Evolutionary conservation across 2,329 filamentous ascomycete genomes (phyloP), one percentile per base, ranked within the genome.

Genomic region (Microcera coccophila): DNA sequence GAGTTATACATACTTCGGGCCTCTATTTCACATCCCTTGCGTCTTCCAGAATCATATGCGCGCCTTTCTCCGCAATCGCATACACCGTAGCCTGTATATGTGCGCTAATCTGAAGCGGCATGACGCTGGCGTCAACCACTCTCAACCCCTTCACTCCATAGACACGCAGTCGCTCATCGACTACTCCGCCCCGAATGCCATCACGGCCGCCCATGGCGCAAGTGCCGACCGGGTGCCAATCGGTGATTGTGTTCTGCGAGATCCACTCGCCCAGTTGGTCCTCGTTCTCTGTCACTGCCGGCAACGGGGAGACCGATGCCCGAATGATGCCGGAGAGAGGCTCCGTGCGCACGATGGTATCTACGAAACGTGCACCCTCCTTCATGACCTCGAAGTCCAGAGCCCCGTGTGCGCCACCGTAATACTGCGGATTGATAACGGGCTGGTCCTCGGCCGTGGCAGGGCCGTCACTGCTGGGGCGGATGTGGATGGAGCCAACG

Each of bases 401-500:
- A 9, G 61, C 48, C 0, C 73, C 73, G 17, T 64, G 53, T 0
- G 50, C 22, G 1, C 68, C 69, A 2, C 50, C 37, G 31, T 69
- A 74, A 45, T 73, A 74, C 4, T 54, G 52, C 0, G 72, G 70
- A 22, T 75, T 61, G 24, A 75, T 73, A 11, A 56, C 20, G 0
- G 66, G 67, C 10, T 37, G 57, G 42, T 39, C 59, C n/a, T 55
- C 58, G 35, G 19, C 61, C 29, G 16, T 52, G 33, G 10, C 39
- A 11, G 39, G 36, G 12, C 41, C 41, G 12, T 49, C 39, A 5
- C 26, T 19, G 21, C 32, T 39, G 2, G 60, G 49, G 3, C 44
- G 57, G 38, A 77, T 67, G 45, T 78, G 75, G 9, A 78, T 62
- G 2, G 63, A 69, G 0, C 75, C 75, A 3, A 64, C 60, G 0